Evolutionary conservation across 768 basidiomycete species (phyloP), one percentile per base, ranked within the genome.

Genomic region (Boletus subparvulus): DNA sequence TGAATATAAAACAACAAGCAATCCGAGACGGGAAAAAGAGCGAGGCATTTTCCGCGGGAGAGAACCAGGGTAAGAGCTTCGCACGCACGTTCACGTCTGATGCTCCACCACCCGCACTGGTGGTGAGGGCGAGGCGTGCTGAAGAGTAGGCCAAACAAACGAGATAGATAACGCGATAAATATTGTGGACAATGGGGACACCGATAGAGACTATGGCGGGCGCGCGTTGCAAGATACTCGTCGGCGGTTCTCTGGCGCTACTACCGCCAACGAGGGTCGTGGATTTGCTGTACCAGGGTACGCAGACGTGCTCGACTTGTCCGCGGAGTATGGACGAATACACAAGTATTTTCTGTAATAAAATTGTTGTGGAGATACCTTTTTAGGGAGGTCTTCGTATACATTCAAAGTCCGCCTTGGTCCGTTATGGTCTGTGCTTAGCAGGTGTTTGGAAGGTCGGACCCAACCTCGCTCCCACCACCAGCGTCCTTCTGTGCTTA

Each of bases 381-480:
- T 55, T 56, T 63, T 59, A 0, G 60, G 61, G 52, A 52, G 7
- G 36, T 40, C 48, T 59, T 55, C 32, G 53, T 54, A 60, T 60
- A 40, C 58, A 72, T 67, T 74, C 11, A 72, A 73, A 73, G 63
- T 74, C 71, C 71, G 71, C 43, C 53, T 47, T 68, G 56, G 65
- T 70, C 65, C 53, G 69, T 72, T 69, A 65, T 72, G 69, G 69
- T 70, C 70, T 70, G 69, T 70, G 69, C 69, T 72, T 72, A 70
- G 68, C 70, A 69, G 68, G 69, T 64, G 67, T 73, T 71, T 69
- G 66, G 71, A 71, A 73, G 76, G 75, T 75, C 74, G 74, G 71
- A 65, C 72, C 73, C 75, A 77, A 77, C 75, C 78, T 80, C 79
- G 76, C 79, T 77, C 79, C 82, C 80, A 80, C 83, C 79, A 81